phyloP scores from a whole-genome alignment of 495 filamentous ascomycete species.

The Sphaerosporella brunnea region DNA sequence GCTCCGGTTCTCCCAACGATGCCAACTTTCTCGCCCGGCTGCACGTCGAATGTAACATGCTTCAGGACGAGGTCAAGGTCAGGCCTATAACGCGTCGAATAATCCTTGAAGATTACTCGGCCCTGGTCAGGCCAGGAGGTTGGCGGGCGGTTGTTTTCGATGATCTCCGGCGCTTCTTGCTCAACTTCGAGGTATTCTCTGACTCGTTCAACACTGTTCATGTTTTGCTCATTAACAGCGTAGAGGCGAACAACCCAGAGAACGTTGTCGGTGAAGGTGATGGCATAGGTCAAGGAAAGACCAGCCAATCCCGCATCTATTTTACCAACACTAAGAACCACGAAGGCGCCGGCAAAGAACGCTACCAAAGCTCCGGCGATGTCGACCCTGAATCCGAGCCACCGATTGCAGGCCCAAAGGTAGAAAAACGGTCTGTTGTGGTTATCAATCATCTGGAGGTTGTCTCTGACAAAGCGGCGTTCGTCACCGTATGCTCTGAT shows the following conservation, averaged over 20 bases:
- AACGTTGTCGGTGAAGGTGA: conserved; percentile 93
- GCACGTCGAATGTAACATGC: conserved; percentile 69
- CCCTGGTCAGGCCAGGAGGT: conserved; percentile 73
- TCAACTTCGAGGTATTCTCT: conserved; percentile 95
- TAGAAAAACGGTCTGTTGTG: conserved; percentile 91
- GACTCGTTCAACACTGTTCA: conserved; percentile 94
- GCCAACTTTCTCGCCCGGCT: conserved; percentile 78
- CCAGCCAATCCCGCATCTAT: conserved; percentile 91
- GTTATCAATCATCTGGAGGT: conserved; percentile 70
- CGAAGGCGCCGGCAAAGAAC: conserved; percentile 86
- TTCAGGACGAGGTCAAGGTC: conserved; percentile 77
- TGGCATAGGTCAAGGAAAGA: conserved; percentile 91
- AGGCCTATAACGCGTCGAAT: conserved; percentile 71
- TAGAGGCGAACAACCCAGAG: conserved; percentile 96
- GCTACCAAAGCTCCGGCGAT: conserved; percentile 76
- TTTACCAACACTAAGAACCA: conserved; percentile 62
- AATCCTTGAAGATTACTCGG: conserved; percentile 68
- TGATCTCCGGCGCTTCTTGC: conserved; percentile 67
- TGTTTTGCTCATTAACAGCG: conserved; percentile 90
- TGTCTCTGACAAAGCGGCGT: conserved; percentile 82
- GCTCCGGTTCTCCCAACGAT: conserved; percentile 95
- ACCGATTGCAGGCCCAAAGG: conserved; percentile 92
- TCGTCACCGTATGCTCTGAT: conserved; percentile 96
- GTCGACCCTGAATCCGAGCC: conserved; percentile 88
- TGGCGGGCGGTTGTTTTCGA: conserved; percentile 59